Evolutionary conservation across 768 basidiomycete genomes (phyloP).

Genomic region (Pleurotus tuber-regium): DNA sequence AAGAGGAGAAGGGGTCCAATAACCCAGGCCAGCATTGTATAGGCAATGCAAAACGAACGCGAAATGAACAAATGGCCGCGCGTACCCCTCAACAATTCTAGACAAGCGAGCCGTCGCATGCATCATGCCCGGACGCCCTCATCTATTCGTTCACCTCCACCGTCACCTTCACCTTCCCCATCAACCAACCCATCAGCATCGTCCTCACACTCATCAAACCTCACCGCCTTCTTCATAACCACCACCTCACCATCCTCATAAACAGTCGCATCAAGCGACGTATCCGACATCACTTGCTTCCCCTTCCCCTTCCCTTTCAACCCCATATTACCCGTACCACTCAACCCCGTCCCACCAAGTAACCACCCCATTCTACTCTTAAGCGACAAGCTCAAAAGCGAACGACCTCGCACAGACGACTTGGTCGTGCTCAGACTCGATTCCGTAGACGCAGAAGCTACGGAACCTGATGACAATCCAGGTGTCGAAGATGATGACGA

Average conservation of each 20-base stretch:
- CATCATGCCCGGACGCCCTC: neutral
- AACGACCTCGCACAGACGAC: conserved; percentile 16
- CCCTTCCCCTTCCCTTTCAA: neutral
- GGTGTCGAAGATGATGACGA: conserved; percentile 31
- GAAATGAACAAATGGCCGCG: neutral
- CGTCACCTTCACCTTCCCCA: neutral
- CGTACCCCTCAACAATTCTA: neutral
- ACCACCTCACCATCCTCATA: neutral
- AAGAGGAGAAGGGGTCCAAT: neutral
- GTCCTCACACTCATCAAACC: conserved; percentile 2
- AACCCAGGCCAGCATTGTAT: too few relatives aligned
- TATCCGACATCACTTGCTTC: neutral
- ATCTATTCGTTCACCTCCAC: neutral
- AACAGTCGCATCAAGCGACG: neutral
- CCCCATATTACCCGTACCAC: too few relatives aligned
- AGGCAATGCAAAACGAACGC: neutral
- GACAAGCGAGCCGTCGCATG: neutral
- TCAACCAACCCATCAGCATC: too few relatives aligned
- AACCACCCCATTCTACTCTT: conserved; percentile 11
- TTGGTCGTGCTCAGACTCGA: conserved; percentile 32
- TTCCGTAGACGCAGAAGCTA: conserved; percentile 47
- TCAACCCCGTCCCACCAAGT: neutral
- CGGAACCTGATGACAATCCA: conserved; percentile 39
- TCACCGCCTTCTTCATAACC: neutral
- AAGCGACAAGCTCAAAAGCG: conserved; percentile 15